Evolutionary conservation across 2,329 filamentous ascomycete species (phyloP).

Genomic region (Ceratocystis colombiana): DNA sequence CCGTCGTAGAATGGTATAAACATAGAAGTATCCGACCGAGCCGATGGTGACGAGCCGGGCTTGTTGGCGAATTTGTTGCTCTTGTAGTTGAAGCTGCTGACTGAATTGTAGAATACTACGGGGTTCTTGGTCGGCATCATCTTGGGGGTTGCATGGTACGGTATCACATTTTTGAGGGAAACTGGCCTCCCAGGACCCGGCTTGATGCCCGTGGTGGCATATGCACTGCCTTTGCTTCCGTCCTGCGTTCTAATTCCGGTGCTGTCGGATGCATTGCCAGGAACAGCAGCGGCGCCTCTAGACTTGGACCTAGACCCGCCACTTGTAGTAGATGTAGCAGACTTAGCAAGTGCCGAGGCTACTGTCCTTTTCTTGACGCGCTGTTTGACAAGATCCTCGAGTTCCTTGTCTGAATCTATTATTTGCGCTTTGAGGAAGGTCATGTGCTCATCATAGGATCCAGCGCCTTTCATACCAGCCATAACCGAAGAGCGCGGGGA

Average conservation of each 20-base stretch:
- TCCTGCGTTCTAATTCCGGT: conserved; percentile 27
- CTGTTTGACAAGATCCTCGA: conserved; percentile 60
- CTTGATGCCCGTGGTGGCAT: conserved; percentile 4
- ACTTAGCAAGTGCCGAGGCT: background rate
- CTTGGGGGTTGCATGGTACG: conserved; percentile 33
- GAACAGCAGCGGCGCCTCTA: too few relatives aligned
- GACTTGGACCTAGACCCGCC: too few relatives aligned
- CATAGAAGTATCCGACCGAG: background rate
- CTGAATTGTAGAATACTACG: background rate
- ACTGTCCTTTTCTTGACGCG: conserved; percentile 8
- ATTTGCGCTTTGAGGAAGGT: conserved; percentile 79
- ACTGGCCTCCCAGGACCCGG: conserved; percentile 23
- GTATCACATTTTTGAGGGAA: conserved; percentile 32
- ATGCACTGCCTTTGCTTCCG: conserved; percentile 21
- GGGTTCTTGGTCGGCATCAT: conserved; percentile 27
- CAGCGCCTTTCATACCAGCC: conserved; percentile 46
- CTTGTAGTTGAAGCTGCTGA: background rate
- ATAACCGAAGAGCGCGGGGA: conserved; percentile 67
- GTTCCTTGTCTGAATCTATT: conserved; percentile 59
- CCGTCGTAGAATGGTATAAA: background rate
- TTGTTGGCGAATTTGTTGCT: background rate
- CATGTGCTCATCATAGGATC: conserved; percentile 39
- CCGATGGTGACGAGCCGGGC: background rate
- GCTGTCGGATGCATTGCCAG: conserved; percentile 32
- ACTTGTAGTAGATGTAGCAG: background rate